Percentiles rank a stretch among this genome's conserved stretches.
Evolutionary conservation across 2,329 filamentous ascomycete genomes (phyloP).

Genomic region (Colletotrichum sp.): DNA sequence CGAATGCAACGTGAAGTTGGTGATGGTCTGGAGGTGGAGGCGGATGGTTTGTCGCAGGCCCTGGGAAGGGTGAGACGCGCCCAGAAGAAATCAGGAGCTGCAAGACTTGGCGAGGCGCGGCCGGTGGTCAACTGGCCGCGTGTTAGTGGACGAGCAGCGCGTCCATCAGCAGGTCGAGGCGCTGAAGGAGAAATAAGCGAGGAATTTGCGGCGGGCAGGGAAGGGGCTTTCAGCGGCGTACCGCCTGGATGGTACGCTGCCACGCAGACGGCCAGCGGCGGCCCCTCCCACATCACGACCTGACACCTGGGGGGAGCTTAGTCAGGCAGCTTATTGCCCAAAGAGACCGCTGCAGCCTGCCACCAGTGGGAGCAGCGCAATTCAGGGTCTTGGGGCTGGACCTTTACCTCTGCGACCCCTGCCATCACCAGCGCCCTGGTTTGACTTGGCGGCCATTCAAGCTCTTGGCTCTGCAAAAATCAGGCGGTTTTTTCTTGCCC

Average conservation of each 20-base stretch:
- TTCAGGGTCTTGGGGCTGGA: not conserved
- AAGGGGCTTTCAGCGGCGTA: not conserved
- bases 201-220: not conserved
- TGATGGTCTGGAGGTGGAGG: not conserved
- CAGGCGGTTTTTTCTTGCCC: conserved; percentile 6
- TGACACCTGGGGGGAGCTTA: not conserved
- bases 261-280: not conserved
- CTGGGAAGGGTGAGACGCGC: conserved; percentile 10
- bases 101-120: conserved; percentile 14
- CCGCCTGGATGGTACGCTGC: conserved; percentile 8
- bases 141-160: not conserved
- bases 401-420: not conserved
- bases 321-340: not conserved
- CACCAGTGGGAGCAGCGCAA: no score
- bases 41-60: conserved; percentile 10
- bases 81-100: conserved; percentile 12
- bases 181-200: not conserved
- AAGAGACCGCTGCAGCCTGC: no score
- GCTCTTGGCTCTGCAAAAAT: conserved; percentile 21
- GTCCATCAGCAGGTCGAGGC: not conserved
- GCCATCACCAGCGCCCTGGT: not conserved
- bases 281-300: not conserved
- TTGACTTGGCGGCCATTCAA: conserved; percentile 19
- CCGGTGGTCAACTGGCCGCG: not conserved
- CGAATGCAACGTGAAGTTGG: not conserved